Base-by-base conservation (phyloP, 202 grass and related monocot genomes). In the Zoysia matrella region DNA sequence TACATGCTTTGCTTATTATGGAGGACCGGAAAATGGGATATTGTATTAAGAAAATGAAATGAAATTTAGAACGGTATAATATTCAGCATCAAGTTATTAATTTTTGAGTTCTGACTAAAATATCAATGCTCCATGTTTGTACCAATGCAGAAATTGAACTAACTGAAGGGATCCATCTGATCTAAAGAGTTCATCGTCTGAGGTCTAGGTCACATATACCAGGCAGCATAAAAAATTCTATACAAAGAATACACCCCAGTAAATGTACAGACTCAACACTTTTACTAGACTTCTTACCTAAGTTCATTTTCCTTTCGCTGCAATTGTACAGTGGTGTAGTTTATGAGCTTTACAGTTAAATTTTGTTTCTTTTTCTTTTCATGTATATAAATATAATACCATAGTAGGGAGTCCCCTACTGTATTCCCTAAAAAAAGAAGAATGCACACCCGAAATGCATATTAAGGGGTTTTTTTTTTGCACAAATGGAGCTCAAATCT, bases 1-100 rank as follows among this genome's bases (percentile, higher is more conserved):
- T 66, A 65, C 14, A 67, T 58, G 78, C 16, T 60, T 69, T 80
- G 65, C 52, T 80, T n/a, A 14, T 60, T 40, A 56, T 57, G 53
- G 4, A 39, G 58, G 42, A 18, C 7, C 10, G 43, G 4, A 57
- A 48, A 6, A 56, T 56, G 55, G 1, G 10, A 69, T 69, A 16
- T n/a, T 18, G 18, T 50, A 7, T 11, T 4, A 10, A 62, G 10
- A 39, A 62, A n/a, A 51, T 70, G 10, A 50, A 22, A 22, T 22
- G 22, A 50, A 42, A 36, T 51, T 18, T 1, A 60, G 43, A 39
- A n/a, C 0, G 39, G 11, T 79, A 50, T 12, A 79, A 45, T 68
- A 7, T 56, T 67, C 47, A 11, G 4, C 8, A 15, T 52, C 47
- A 16, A 39, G 10, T 53, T 13, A 12, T 43, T 66, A 65, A 43